These are phyloP conservation scores for Hypomontagnella monticulosa DNA, from an alignment of 495 filamentous ascomycete genomes.

Conservation along the genomic window DNA sequence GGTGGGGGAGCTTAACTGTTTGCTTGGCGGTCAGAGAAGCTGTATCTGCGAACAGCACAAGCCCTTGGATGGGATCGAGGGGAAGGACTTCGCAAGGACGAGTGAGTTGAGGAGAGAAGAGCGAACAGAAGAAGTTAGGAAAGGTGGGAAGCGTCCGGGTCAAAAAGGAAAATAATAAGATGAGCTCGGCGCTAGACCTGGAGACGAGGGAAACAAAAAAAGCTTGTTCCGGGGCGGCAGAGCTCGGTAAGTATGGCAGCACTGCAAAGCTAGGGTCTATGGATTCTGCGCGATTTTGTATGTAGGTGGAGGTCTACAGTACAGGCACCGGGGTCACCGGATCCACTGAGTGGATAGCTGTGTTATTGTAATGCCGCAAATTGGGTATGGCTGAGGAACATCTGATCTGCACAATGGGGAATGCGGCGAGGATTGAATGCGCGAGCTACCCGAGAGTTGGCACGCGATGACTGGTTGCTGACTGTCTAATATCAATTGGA, in stretches of 20 bases:
- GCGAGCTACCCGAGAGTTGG: slow-evolving; percentile 17
- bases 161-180: slow-evolving; percentile 47
- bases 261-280: slow-evolving; percentile 23
- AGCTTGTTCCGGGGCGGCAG: slow-evolving; percentile 39
- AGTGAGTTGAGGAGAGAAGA: slow-evolving; percentile 44
- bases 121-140: slow-evolving; percentile 34
- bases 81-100: slow-evolving; percentile 43
- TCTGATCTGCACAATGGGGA: slow-evolving; percentile 35
- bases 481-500: slow-evolving; percentile 12
- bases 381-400: slow-evolving; percentile 34
- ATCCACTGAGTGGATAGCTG: slow-evolving; percentile 43
- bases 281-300: slow-evolving; percentile 50
- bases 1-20: slow-evolving; percentile 39
- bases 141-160: slow-evolving; percentile 41
- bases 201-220: slow-evolving; percentile 42
- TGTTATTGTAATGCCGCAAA: slow-evolving; percentile 42
- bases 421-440: slow-evolving; percentile 23
- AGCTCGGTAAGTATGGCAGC: slow-evolving; percentile 38
- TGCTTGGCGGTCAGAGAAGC: slow-evolving; percentile 38
- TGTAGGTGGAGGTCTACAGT: slow-evolving; percentile 41
- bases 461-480: slow-evolving; percentile 25
- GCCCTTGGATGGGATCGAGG: slow-evolving; percentile 42
- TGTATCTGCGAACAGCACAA: slow-evolving; percentile 49
- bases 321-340: slow-evolving; percentile 42
- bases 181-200: slow-evolving; percentile 43